A percentile compares a stretch with the other conserved stretches of the same genome.
These are phyloP conservation scores for Epichloe coenophiala DNA, from an alignment of 2,329 filamentous ascomycete genomes.

Conservation along the genomic window DNA sequence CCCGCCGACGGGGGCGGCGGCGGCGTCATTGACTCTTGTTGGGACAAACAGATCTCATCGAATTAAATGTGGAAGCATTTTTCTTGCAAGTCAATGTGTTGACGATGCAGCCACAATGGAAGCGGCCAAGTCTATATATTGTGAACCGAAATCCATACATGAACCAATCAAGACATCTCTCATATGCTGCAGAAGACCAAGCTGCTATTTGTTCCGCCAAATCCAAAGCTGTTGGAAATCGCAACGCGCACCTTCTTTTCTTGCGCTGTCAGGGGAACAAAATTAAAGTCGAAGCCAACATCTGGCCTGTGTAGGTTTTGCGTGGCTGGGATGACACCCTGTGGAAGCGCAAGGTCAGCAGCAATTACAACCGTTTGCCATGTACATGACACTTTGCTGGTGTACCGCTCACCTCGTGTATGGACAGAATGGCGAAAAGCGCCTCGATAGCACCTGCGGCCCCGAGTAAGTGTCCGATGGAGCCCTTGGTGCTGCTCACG, in stretches of 20 bases:
- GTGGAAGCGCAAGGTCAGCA: constrained; percentile 10
- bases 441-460: constrained; percentile 87
- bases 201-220: constrained; percentile 90
- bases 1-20: background rate
- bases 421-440: constrained; percentile 67
- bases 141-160: too few relatives aligned
- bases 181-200: constrained; percentile 51
- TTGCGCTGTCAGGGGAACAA: constrained; percentile 62
- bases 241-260: constrained; percentile 57
- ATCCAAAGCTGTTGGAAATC: constrained; percentile 92
- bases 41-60: background rate
- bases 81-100: background rate
- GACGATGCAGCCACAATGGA: too few relatives aligned
- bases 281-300: constrained; percentile 66
- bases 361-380: background rate
- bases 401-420: constrained; percentile 52
- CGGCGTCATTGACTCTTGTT: background rate
- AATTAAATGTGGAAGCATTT: background rate
- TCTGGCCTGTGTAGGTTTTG: constrained; percentile 62
- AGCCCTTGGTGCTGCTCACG: constrained; percentile 88
- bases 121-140: too few relatives aligned
- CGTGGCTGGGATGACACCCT: constrained; percentile 76
- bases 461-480: constrained; percentile 80
- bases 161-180: background rate
- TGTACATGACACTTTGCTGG: background rate